A percentile compares a stretch with the other conserved stretches of the same genome.
phyloP scores from a whole-genome alignment of 208 protist genomes.

The Acanthamoeba castellanii region DNA sequence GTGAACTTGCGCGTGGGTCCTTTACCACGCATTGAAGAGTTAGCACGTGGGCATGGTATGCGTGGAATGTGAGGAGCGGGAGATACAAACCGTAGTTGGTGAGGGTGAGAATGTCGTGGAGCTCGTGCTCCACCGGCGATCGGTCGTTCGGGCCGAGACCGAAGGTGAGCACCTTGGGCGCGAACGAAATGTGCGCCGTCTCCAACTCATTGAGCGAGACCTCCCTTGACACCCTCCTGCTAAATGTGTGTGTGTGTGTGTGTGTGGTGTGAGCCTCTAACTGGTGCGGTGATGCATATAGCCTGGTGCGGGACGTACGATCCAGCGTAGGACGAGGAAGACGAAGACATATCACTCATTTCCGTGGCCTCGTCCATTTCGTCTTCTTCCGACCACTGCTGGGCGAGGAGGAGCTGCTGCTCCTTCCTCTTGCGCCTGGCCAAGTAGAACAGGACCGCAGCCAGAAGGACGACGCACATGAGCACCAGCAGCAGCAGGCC shows the following conservation, averaged over 20 bases:
- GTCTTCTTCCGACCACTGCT: constrained; percentile 46
- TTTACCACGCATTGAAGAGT: neutral
- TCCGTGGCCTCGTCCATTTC: neutral
- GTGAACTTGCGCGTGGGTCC: constrained; percentile 55
- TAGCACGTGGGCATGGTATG: neutral
- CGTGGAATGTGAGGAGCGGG: too few relatives aligned
- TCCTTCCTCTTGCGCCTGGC: neutral
- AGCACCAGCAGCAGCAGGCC: constrained; percentile 13
- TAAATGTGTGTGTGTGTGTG: neutral
- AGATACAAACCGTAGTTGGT: constrained; percentile 23
- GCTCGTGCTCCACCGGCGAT: constrained; percentile 42
- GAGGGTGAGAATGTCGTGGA: constrained; percentile 10
- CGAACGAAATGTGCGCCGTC: neutral
- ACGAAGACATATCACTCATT: constrained; percentile 5
- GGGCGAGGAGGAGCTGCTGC: constrained; percentile 46
- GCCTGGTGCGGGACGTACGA: neutral
- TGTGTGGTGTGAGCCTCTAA: neutral
- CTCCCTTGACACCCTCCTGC: neutral
- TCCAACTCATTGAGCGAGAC: constrained; percentile 56
- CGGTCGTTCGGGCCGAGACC: constrained; percentile 13
- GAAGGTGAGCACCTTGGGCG: constrained; percentile 47
- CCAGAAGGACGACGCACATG: neutral
- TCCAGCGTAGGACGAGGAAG: neutral
- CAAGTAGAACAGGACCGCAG: neutral
- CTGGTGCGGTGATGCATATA: too few relatives aligned